Evolutionary conservation across 2,329 filamentous ascomycete species (phyloP), one percentile per base, ranked within the genome.

Genomic region (Fulvia fulva): DNA sequence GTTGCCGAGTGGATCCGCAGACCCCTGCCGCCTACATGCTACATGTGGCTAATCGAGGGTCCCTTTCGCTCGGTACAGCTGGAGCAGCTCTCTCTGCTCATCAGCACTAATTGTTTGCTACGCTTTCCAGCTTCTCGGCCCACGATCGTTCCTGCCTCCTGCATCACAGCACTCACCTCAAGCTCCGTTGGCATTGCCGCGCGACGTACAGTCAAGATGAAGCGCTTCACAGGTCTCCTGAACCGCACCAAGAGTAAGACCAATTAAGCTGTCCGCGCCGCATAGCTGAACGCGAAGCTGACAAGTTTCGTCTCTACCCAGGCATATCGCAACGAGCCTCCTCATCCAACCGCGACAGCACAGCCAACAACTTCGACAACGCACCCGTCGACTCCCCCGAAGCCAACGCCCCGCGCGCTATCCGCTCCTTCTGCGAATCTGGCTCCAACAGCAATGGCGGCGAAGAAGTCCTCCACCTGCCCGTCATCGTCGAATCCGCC

Each of bases 401-500:
- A 75, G 83, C 80, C 59, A 86, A 83, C 68, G 87, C 84, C 46
- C 75, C 80, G 53, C 81, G 83, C 66, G 87, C 80, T 70, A 86
- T 90, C 74, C 88, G 81, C 80, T 81, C 85, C 46, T 96, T 96
- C 73, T 95, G 90, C 80, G 88, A 93, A 75, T 87, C 88, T 51
- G 85, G 84, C 19, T 59, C 60, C 44, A 55, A 62, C 81, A 82
- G 53, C 78, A 82, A 57, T 82, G 69, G 68, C 81, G 90, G 87
- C 47, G 89, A 95, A 73, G 94, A 97, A 78, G 91, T 96, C 63
- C 86, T 96, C 59, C 90, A 92, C 71, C 87, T 97, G 34, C 94
- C 94, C 8, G 85, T 87, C 59, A 97, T 99, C 65, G 94, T 99
- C 77, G 94, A 97, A 71, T 85, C 89, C 53, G 92, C 92, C 78